These are phyloP conservation scores for Fusarium tricinctum DNA, from an alignment of 2,329 filamentous ascomycete species.

Conservation along the genomic window DNA sequence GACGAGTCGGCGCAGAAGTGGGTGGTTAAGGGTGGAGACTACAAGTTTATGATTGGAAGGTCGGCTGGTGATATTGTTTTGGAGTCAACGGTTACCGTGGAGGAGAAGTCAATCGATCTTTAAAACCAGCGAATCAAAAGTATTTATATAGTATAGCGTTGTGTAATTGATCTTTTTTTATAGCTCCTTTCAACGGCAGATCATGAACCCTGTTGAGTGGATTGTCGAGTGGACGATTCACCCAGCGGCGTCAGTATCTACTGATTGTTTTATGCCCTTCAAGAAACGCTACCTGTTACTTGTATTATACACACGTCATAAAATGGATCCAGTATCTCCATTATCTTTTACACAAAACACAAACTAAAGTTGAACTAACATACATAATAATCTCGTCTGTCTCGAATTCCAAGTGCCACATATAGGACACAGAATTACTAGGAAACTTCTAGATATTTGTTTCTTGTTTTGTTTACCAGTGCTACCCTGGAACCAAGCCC, in stretches of 20 bases:
- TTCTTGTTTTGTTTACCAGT: background rate
- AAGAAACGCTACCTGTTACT: background rate
- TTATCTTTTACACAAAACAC: too few relatives aligned
- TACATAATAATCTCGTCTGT: too few relatives aligned
- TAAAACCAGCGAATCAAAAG: constrained; percentile 14
- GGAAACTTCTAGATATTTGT: constrained; percentile 37
- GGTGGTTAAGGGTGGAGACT: constrained; percentile 49
- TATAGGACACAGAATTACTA: background rate
- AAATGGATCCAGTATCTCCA: too few relatives aligned
- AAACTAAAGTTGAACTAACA: too few relatives aligned
- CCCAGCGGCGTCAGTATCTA: too few relatives aligned
- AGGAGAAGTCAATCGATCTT: constrained; percentile 41
- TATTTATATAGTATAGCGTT: constrained; percentile 21
- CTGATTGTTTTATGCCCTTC: too few relatives aligned
- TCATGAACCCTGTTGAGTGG: background rate
- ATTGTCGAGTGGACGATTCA: too few relatives aligned
- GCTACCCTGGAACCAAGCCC: constrained; percentile 38
- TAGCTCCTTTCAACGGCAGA: too few relatives aligned
- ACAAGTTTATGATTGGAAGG: constrained; percentile 49
- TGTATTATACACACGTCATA: too few relatives aligned
- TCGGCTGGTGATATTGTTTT: constrained; percentile 47
- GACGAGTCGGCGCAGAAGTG: constrained; percentile 48
- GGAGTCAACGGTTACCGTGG: constrained; percentile 40
- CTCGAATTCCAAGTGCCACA: too few relatives aligned
- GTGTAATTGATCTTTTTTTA: background rate